phyloP scores from a whole-genome alignment of 129 eudicot species.

The Artemisia tridentata region DNA sequence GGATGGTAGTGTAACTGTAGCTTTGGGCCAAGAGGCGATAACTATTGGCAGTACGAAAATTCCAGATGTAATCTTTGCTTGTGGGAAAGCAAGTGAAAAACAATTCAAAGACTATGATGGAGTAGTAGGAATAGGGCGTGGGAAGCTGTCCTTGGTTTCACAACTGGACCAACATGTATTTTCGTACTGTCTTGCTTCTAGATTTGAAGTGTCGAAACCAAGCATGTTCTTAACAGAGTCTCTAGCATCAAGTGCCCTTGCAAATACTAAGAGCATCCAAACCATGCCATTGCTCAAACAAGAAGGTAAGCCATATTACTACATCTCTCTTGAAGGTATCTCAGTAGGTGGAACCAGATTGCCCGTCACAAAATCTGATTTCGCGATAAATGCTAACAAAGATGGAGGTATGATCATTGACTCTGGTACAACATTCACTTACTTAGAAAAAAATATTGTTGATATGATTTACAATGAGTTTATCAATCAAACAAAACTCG shows the following conservation, averaged over 20 bases:
- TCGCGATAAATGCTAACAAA: constrained; percentile 24
- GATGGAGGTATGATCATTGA: constrained; percentile 47
- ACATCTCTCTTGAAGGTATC: constrained; percentile 39
- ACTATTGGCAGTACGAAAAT: no score
- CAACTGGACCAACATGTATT: constrained; percentile 28
- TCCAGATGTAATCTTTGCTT: no score
- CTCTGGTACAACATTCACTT: constrained; percentile 47
- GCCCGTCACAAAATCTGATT: constrained; percentile 12
- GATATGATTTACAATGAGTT: constrained; percentile 29
- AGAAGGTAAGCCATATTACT: constrained; percentile 27
- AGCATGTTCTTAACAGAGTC: constrained; percentile 36
- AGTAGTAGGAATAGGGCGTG: constrained; percentile 42
- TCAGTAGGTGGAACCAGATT: constrained; percentile 33
- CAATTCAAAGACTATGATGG: constrained; percentile 8
- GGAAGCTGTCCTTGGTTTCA: constrained; percentile 38
- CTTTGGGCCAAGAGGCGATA: no score
- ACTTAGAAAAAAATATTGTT: constrained; percentile 26
- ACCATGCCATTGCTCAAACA: constrained; percentile 29
- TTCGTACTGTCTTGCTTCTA: constrained; percentile 36
- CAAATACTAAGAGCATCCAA: neutral
- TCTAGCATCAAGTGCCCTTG: neutral
- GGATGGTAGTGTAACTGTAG: no score
- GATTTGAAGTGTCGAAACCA: constrained; percentile 7
- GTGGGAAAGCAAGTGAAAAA: no score
- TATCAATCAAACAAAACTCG: constrained; percentile 25